Conservation (phyloP, 2,329 filamentous ascomycete genomes). For the Zalaria sp. region DNA sequence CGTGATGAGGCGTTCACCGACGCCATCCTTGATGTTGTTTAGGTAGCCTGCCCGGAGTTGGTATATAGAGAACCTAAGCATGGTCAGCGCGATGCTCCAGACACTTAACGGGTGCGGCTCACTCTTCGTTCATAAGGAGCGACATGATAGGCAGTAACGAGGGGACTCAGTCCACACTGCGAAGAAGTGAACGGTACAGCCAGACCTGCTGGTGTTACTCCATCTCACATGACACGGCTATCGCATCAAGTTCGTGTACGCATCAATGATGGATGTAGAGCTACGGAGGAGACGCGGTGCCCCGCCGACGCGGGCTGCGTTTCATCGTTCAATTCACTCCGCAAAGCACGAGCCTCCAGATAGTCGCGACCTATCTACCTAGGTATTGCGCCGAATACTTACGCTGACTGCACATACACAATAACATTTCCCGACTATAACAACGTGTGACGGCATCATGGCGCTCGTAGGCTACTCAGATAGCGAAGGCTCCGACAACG, state of each 20-base stretch:
- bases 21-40: conserved; percentile 65
- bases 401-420: no score
- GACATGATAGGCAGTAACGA: conserved; percentile 14
- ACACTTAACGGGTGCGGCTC: background rate
- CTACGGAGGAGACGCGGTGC: no score
- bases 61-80: conserved; percentile 59
- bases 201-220: conserved; percentile 6
- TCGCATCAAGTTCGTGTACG: no score
- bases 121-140: conserved; percentile 22
- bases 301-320: no score
- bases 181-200: conserved; percentile 1
- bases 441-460: no score
- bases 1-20: conserved; percentile 71
- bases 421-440: no score
- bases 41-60: conserved; percentile 71
- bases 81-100: background rate
- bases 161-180: background rate
- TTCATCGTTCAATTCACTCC: no score
- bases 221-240: background rate
- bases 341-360: no score
- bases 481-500: conserved; percentile 56
- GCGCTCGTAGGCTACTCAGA: conserved; percentile 73
- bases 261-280: no score
- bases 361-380: no score
- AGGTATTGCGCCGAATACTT: no score